These are phyloP conservation scores for Baorangia bicolor DNA, from an alignment of 768 basidiomycete genomes.

Conservation along the genomic window DNA sequence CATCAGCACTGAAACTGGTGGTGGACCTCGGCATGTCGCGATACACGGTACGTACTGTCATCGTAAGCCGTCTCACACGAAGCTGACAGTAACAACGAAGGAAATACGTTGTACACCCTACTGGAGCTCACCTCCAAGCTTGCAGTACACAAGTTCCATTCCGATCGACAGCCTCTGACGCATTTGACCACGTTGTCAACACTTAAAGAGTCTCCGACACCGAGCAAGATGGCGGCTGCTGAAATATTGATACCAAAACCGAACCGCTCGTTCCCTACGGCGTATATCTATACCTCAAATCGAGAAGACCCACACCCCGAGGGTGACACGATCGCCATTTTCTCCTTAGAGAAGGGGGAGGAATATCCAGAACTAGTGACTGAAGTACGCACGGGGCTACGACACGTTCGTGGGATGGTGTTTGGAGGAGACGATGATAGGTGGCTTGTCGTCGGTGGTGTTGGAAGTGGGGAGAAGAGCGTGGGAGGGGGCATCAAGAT, in stretches of 20 bases:
- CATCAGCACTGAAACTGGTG: slow-evolving; percentile 51
- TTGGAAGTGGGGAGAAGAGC: slow-evolving; percentile 44
- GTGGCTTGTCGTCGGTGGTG: slow-evolving; percentile 68
- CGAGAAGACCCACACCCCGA: slow-evolving; percentile 67
- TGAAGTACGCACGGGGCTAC: slow-evolving; percentile 68
- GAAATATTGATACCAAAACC: slow-evolving; percentile 64
- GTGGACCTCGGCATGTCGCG: slow-evolving; percentile 71
- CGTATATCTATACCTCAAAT: slow-evolving; percentile 73
- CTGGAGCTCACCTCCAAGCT: slow-evolving; percentile 64
- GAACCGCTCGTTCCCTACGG: slow-evolving; percentile 48
- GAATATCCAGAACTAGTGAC: slow-evolving; percentile 48
- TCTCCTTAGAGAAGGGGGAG: slow-evolving; percentile 47
- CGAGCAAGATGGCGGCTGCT: slow-evolving; percentile 58
- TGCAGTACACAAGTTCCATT: slow-evolving; percentile 51
- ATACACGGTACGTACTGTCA: slow-evolving; percentile 49
- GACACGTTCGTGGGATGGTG: slow-evolving; percentile 66
- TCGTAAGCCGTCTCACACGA: not conserved
- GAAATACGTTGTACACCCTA: slow-evolving; percentile 61
- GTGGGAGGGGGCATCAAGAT: slow-evolving; percentile 68
- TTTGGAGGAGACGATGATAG: slow-evolving; percentile 62
- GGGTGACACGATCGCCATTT: slow-evolving; percentile 74
- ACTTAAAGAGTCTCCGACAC: slow-evolving; percentile 45
- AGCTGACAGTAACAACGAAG: slow-evolving; percentile 34
- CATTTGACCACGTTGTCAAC: slow-evolving; percentile 44
- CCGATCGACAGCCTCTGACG: slow-evolving; percentile 40